phyloP scores from a whole-genome alignment of 1,284 basidiomycete genomes.

The Fomitopsis pinicola region DNA sequence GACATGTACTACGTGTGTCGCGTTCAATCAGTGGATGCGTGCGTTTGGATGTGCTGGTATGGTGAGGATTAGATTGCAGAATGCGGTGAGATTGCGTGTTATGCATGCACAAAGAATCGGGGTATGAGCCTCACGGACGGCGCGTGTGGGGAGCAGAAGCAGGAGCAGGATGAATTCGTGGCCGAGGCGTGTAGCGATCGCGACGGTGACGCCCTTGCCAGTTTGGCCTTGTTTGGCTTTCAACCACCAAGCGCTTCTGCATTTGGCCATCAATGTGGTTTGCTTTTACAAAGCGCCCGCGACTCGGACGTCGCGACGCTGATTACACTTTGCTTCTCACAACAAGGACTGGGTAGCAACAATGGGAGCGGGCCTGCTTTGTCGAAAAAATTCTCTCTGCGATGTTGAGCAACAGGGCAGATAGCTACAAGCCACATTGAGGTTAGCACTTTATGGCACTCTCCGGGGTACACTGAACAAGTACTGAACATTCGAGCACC shows the following conservation, averaged over 20 bases:
- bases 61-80: constrained; percentile 1
- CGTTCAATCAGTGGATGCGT: constrained; percentile 6
- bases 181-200: not conserved
- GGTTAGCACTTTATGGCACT: too few relatives aligned
- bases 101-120: constrained; percentile 4
- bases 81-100: not conserved
- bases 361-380: too few relatives aligned
- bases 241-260: not conserved
- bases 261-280: not conserved
- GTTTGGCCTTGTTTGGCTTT: constrained; percentile 9
- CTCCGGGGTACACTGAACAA: too few relatives aligned
- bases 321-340: too few relatives aligned
- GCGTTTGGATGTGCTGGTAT: constrained; percentile 1
- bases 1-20: constrained; percentile 56
- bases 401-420: too few relatives aligned
- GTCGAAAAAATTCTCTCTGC: too few relatives aligned
- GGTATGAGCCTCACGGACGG: constrained; percentile 8
- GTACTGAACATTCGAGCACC: too few relatives aligned
- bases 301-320: not conserved
- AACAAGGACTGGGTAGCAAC: too few relatives aligned
- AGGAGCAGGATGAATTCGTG: not conserved
- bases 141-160: constrained; percentile 5
- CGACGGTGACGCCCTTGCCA: constrained; percentile 1
- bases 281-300: not conserved
- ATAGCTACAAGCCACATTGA: too few relatives aligned